Evolutionary conservation across 2,329 filamentous ascomycete species (phyloP).

Genomic region (Geosmithia flava): DNA sequence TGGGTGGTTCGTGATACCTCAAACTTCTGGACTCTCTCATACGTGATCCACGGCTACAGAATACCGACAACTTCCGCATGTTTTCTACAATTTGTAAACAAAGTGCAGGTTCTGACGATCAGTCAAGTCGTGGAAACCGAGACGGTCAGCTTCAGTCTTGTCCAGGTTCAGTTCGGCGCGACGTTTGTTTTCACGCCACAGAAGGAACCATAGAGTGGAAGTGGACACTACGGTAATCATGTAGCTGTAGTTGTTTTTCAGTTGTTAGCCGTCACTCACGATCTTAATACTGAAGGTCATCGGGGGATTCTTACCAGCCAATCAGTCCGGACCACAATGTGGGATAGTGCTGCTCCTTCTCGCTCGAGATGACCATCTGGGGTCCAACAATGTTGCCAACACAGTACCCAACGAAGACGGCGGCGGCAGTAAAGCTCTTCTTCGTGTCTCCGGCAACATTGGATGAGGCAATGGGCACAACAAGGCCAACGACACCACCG

Average conservation of each 20-base stretch:
- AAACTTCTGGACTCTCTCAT: too few species aligned
- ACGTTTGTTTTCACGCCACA: slow-evolving; percentile 44
- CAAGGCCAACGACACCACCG: slow-evolving; percentile 52
- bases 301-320: slow-evolving; percentile 19
- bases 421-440: slow-evolving; percentile 25
- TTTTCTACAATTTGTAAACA: neutral
- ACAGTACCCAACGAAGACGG: slow-evolving; percentile 29
- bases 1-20: too few species aligned
- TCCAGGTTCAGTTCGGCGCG: slow-evolving; percentile 36
- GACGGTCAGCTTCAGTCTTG: slow-evolving; percentile 46
- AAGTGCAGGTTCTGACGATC: slow-evolving; percentile 59
- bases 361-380: slow-evolving; percentile 24
- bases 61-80: too few species aligned
- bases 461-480: slow-evolving; percentile 36
- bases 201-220: slow-evolving; percentile 41
- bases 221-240: slow-evolving; percentile 53
- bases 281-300: slow-evolving; percentile 11
- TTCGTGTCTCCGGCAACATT: slow-evolving; percentile 33
- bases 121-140: slow-evolving; percentile 57
- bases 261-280: neutral
- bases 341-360: slow-evolving; percentile 29
- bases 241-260: slow-evolving; percentile 31
- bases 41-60: too few species aligned
- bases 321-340: slow-evolving; percentile 34
- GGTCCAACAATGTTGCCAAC: slow-evolving; percentile 31